Conservation (phyloP, 2,329 filamentous ascomycete genomes). For the Furcasterigmium sp. region DNA sequence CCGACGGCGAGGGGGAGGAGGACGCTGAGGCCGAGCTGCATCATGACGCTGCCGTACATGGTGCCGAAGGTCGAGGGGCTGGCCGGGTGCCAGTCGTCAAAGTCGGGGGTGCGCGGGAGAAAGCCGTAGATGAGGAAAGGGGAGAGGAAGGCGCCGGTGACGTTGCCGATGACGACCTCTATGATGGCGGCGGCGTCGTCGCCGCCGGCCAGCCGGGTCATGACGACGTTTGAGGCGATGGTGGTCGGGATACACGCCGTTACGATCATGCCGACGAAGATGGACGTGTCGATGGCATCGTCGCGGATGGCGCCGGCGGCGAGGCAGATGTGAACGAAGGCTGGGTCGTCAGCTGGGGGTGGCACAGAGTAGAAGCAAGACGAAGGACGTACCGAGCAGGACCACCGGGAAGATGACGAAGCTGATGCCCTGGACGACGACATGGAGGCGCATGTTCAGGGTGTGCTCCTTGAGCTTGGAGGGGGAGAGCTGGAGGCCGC, state of each 20-base stretch:
- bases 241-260: slow-evolving; percentile 67
- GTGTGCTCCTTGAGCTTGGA: slow-evolving; percentile 56
- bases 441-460: slow-evolving; percentile 62
- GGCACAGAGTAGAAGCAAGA: neutral
- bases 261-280: slow-evolving; percentile 64
- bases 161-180: slow-evolving; percentile 65
- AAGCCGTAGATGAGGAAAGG: slow-evolving; percentile 60
- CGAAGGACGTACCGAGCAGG: slow-evolving; percentile 44
- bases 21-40: slow-evolving; percentile 63
- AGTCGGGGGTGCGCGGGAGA: slow-evolving; percentile 46
- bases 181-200: slow-evolving; percentile 62
- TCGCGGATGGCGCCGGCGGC: slow-evolving; percentile 42
- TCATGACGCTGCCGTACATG: slow-evolving; percentile 63
- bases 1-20: slow-evolving; percentile 59
- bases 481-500: slow-evolving; percentile 62
- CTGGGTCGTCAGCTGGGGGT: slow-evolving; percentile 16
- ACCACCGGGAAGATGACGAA: slow-evolving; percentile 62
- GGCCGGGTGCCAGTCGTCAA: slow-evolving; percentile 50
- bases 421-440: slow-evolving; percentile 61
- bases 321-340: slow-evolving; percentile 40
- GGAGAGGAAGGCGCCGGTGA: slow-evolving; percentile 62
- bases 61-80: slow-evolving; percentile 45
- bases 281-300: slow-evolving; percentile 55
- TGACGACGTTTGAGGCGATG: slow-evolving; percentile 68
- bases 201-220: slow-evolving; percentile 64